Evolutionary conservation across 2,329 filamentous ascomycete species (phyloP).

Genomic region (Tolypocladium inflatum): DNA sequence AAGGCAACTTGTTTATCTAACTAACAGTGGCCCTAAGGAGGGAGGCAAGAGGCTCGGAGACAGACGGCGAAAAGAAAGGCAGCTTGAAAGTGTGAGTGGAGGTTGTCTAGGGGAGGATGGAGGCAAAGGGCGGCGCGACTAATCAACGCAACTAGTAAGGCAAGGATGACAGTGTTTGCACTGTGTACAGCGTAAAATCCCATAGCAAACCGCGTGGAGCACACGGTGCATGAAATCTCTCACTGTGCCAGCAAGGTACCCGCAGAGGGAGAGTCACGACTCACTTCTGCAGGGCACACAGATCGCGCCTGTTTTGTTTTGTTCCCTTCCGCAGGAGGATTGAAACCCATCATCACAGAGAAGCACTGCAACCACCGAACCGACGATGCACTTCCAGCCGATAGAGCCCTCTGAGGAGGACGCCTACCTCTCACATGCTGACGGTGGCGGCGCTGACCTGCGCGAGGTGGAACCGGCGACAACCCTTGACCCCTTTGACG

Average conservation of each 20-base stretch:
- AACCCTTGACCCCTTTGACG: constrained; percentile 19
- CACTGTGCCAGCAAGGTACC: not conserved
- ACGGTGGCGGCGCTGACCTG: constrained; percentile 2
- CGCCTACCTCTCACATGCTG: constrained; percentile 12
- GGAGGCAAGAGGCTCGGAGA: not conserved
- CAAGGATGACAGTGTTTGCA: not conserved
- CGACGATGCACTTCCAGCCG: constrained; percentile 23
- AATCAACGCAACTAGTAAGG: not conserved
- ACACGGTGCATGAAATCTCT: not conserved
- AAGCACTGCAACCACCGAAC: not conserved
- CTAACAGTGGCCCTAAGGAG: too few relatives aligned
- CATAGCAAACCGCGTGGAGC: too few relatives aligned
- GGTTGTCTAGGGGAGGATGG: not conserved
- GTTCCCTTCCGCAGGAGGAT: not conserved
- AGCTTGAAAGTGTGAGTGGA: not conserved
- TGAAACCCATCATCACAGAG: not conserved
- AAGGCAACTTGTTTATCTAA: not conserved
- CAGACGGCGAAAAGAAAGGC: not conserved
- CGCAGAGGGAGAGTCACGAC: too few relatives aligned
- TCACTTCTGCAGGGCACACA: not conserved
- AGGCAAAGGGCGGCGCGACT: not conserved
- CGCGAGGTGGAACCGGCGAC: not conserved
- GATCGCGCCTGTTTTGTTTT: not conserved
- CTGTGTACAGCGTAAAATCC: not conserved
- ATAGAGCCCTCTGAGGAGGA: constrained; percentile 18